Conservation (phyloP, 1,139 yeast species). For the Eremothecium sinecaudum region DNA sequence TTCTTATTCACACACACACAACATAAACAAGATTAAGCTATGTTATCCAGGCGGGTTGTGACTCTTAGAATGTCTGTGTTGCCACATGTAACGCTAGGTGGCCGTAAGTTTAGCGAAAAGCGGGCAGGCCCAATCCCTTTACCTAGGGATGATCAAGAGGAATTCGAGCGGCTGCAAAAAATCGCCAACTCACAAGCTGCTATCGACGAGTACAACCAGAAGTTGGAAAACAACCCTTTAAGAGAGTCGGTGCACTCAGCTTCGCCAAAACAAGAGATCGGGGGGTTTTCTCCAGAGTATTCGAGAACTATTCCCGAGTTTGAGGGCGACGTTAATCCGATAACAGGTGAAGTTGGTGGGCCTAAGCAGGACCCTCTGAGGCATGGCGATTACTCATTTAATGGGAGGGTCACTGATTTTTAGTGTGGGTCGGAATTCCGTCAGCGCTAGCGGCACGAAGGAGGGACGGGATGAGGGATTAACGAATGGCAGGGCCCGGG, state of each 20-base stretch:
- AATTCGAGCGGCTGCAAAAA: conserved; percentile 76
- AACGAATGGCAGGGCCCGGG: too few species aligned
- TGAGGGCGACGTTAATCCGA: conserved; percentile 89
- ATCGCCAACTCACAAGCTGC: conserved; percentile 75
- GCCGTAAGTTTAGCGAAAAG: conserved; percentile 36
- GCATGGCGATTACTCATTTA: conserved; percentile 90
- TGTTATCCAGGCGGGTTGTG: too few species aligned
- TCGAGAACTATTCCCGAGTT: conserved; percentile 84
- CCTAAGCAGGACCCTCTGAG: conserved; percentile 97
- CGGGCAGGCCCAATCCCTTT: conserved; percentile 72
- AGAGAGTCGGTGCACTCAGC: conserved; percentile 33
- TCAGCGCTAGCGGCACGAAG: too few species aligned
- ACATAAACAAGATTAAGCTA: too few species aligned
- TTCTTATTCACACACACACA: too few species aligned
- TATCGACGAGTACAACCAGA: conserved; percentile 62
- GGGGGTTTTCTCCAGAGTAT: conserved; percentile 58
- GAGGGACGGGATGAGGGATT: too few species aligned
- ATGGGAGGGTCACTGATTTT: conserved; percentile 94
- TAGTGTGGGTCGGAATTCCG: too few species aligned
- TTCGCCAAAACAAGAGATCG: conserved; percentile 46
- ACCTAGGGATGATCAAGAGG: conserved; percentile 82
- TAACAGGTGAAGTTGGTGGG: conserved; percentile 92
- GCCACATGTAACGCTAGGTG: too few species aligned
- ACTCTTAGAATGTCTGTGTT: too few species aligned
- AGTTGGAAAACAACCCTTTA: conserved; percentile 34